These are phyloP conservation scores for Elsinoe australis DNA, from an alignment of 2,329 filamentous ascomycete genomes.

Conservation along the genomic window DNA sequence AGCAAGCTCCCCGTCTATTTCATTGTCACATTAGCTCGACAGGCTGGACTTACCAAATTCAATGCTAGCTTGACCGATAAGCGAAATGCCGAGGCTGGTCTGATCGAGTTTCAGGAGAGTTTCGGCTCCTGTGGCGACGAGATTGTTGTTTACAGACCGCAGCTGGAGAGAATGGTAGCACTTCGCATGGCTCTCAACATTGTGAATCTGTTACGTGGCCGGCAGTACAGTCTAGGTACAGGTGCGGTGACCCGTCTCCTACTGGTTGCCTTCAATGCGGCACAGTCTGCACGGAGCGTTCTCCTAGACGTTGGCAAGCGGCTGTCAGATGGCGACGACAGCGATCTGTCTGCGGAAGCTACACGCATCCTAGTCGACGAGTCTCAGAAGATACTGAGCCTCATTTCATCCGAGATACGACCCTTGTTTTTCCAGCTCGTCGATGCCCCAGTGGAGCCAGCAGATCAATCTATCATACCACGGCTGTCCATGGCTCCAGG, in stretches of 20 bases:
- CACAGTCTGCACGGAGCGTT: neutral
- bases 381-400: constrained; percentile 23
- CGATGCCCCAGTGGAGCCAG: neutral
- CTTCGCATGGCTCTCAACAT: neutral
- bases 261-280: neutral
- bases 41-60: constrained; percentile 3
- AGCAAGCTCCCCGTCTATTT: neutral
- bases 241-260: neutral
- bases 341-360: neutral
- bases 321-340: neutral
- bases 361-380: neutral
- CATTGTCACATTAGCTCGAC: neutral
- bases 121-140: neutral
- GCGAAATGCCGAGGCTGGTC: neutral
- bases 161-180: constrained; percentile 1
- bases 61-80: too few relatives aligned
- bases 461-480: constrained; percentile 20
- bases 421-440: too few relatives aligned
- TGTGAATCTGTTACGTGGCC: neutral
- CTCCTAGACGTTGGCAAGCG: neutral
- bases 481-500: constrained; percentile 39
- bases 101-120: neutral
- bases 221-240: neutral
- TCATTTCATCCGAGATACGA: neutral
- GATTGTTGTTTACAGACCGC: neutral